Percentiles rank a stretch among this genome's conserved stretches.
These are phyloP conservation scores for Venturia oleaginea DNA, from an alignment of 2,329 filamentous ascomycete species.

Conservation along the genomic window DNA sequence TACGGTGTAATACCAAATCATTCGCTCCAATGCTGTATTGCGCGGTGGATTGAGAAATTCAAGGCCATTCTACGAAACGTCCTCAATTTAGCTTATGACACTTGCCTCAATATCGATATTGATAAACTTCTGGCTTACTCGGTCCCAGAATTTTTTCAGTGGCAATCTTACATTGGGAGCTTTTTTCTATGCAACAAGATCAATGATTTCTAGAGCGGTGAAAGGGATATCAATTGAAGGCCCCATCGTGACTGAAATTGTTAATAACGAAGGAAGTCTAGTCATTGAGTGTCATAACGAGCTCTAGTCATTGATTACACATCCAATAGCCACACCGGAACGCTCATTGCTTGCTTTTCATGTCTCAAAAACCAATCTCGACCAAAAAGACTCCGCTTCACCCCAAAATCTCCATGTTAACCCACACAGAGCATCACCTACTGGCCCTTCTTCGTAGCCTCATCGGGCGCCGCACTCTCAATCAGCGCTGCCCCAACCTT, in stretches of 20 bases:
- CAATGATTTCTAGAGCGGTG: no score
- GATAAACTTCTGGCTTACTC: no score
- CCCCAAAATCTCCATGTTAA: background rate
- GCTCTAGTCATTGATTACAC: background rate
- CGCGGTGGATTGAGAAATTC: no score
- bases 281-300: background rate
- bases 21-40: no score
- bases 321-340: background rate
- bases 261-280: no score
- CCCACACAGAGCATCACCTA: background rate
- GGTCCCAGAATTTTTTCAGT: no score
- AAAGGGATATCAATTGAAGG: no score
- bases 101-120: no score
- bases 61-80: no score
- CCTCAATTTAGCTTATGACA: no score
- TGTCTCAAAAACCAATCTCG: background rate
- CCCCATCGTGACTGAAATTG: background rate
- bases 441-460: conserved; percentile 27
- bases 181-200: no score
- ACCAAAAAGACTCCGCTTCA: background rate
- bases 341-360: background rate
- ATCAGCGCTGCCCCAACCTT: conserved; percentile 44
- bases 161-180: no score
- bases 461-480: conserved; percentile 29
- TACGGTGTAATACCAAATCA: background rate